These are phyloP conservation scores for Picochlorum sp. DNA, from an alignment of 139 green algal genomes.

Conservation along the genomic window DNA sequence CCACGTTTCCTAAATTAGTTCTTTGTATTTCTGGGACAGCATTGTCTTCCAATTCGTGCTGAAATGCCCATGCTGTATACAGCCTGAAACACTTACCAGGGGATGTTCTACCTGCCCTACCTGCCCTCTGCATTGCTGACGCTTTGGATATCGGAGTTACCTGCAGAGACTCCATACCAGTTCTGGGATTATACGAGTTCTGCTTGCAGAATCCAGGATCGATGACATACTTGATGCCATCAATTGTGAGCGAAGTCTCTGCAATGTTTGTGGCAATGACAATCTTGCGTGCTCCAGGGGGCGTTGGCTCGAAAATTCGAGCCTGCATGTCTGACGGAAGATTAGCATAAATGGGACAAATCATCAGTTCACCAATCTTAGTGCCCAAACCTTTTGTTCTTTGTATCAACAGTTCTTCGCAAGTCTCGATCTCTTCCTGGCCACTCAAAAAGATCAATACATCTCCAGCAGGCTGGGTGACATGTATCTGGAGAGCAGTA, in stretches of 20 bases:
- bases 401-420: constrained; percentile 86
- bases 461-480: constrained; percentile 76
- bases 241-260: constrained; percentile 94
- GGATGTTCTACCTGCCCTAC: constrained; percentile 69
- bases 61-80: constrained; percentile 89
- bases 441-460: constrained; percentile 96
- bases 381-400: constrained; percentile 74
- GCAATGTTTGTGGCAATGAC: constrained; percentile 98
- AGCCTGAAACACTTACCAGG: constrained; percentile 95
- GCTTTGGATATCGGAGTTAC: constrained; percentile 89
- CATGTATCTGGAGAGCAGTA: constrained; percentile 85
- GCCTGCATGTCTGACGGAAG: constrained; percentile 90
- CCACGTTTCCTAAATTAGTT: constrained; percentile 94
- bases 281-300: constrained; percentile 79
- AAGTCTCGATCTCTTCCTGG: constrained; percentile 94
- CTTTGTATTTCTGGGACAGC: constrained; percentile 92
- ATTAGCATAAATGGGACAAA: constrained; percentile 96
- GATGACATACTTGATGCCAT: constrained; percentile 95
- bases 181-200: constrained; percentile 93
- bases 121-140: constrained; percentile 74
- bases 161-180: constrained; percentile 91
- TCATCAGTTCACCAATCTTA: constrained; percentile 89
- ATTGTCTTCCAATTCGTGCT: constrained; percentile 96
- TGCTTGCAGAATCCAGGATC: constrained; percentile 96
- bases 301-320: constrained; percentile 95